These are phyloP conservation scores for Daedalea quercina DNA, from an alignment of 768 basidiomycete genomes.

Conservation along the genomic window DNA sequence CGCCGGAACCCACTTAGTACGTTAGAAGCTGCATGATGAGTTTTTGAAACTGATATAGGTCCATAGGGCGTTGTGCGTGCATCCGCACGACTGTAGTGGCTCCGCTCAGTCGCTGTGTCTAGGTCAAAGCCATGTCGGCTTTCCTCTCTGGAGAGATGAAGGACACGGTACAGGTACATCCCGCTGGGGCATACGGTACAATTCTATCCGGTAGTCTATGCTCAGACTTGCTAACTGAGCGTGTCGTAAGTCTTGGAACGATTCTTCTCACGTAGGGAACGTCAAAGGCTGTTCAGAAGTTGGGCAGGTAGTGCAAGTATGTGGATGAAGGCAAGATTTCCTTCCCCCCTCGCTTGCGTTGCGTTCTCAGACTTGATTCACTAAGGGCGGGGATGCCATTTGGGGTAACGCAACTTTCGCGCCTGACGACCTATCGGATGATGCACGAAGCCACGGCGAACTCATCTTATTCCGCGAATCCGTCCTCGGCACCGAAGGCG, in stretches of 20 bases:
- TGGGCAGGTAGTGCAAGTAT: constrained; percentile 94
- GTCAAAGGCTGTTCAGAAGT: constrained; percentile 83
- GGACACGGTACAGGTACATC: constrained; percentile 83
- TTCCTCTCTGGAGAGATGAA: constrained; percentile 96
- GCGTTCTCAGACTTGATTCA: not conserved
- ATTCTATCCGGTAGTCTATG: not conserved
- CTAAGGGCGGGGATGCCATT: constrained; percentile 78
- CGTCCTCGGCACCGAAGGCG: constrained; percentile 8
- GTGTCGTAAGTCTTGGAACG: constrained; percentile 59
- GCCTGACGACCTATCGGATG: constrained; percentile 64
- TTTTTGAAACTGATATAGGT: not conserved
- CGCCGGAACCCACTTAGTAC: constrained; percentile 80
- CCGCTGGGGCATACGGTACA: constrained; percentile 70
- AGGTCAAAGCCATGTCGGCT: constrained; percentile 94
- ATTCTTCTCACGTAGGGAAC: constrained; percentile 88
- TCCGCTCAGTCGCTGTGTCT: not conserved
- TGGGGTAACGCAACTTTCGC: constrained; percentile 78
- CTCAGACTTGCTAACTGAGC: not conserved
- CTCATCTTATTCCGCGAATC: constrained; percentile 70
- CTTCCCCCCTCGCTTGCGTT: not conserved
- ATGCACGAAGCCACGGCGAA: constrained; percentile 65
- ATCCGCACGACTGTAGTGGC: not conserved
- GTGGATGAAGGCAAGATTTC: constrained; percentile 76
- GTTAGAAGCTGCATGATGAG: constrained; percentile 15
- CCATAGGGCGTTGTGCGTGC: constrained; percentile 64